Evolutionary conservation across 768 basidiomycete species (phyloP).

Genomic region (Clathrus columnatus): DNA sequence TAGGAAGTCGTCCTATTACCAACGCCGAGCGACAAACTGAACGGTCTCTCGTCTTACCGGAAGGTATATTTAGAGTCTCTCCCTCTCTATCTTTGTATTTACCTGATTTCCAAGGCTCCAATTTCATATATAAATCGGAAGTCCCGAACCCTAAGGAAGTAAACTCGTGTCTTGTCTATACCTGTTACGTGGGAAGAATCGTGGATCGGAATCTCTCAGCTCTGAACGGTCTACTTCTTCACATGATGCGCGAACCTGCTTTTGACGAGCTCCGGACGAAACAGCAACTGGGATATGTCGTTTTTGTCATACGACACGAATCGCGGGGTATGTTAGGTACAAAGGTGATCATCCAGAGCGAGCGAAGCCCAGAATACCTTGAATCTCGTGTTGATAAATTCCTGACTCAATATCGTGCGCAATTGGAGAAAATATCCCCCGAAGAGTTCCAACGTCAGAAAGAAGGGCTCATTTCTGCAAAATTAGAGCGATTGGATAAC

Average conservation of each 20-base stretch:
- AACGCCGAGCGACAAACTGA: conserved; percentile 42
- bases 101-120: conserved; percentile 43
- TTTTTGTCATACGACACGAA: conserved; percentile 27
- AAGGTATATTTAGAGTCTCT: conserved; percentile 33
- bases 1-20: conserved; percentile 48
- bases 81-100: not conserved
- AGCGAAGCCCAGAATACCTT: conserved; percentile 68
- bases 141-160: conserved; percentile 79
- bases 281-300: conserved; percentile 94
- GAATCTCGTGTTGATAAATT: conserved; percentile 88
- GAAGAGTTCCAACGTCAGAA: conserved; percentile 76
- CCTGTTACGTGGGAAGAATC: conserved; percentile 66
- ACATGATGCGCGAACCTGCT: conserved; percentile 84
- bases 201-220: conserved; percentile 58
- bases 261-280: conserved; percentile 88
- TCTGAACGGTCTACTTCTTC: conserved; percentile 59
- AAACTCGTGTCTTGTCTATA: conserved; percentile 84
- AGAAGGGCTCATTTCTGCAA: conserved; percentile 64
- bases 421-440: conserved; percentile 57
- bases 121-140: conserved; percentile 53
- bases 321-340: conserved; percentile 54
- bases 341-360: conserved; percentile 82
- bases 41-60: conserved; percentile 54
- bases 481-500: conserved; percentile 85
- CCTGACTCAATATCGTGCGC: conserved; percentile 60